Evolutionary conservation across 768 basidiomycete species (phyloP).

Genomic region (Mycena indigotica): DNA sequence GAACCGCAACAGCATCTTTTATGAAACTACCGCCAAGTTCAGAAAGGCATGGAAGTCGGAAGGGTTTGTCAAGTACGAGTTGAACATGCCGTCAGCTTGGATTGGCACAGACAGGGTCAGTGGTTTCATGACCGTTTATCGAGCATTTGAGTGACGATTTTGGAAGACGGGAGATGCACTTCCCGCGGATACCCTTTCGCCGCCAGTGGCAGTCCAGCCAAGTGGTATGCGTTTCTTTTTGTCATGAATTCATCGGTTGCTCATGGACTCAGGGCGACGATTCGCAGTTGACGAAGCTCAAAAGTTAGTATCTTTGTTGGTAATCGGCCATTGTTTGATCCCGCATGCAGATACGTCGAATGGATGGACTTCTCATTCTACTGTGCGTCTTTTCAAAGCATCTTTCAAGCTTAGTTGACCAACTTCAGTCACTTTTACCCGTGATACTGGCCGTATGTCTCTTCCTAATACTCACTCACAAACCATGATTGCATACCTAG

Average conservation of each 20-base stretch:
- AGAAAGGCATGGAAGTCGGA: conserved; percentile 23
- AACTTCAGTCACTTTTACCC: conserved; percentile 50
- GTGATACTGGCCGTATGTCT: conserved; percentile 49
- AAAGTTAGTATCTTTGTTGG: neutral
- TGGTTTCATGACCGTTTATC: neutral
- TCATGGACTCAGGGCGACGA: conserved; percentile 13
- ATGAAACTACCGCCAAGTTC: conserved; percentile 24
- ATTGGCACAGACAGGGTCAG: conserved; percentile 23
- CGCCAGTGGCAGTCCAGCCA: conserved; percentile 23
- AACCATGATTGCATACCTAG: neutral
- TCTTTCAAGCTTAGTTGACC: too few relatives aligned
- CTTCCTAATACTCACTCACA: conserved; percentile 45
- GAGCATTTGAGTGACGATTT: neutral
- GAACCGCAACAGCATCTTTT: conserved; percentile 16
- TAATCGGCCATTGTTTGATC: neutral
- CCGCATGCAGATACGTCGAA: conserved; percentile 20
- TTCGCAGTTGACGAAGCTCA: conserved; percentile 20
- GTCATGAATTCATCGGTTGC: neutral
- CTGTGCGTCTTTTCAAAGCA: conserved; percentile 10
- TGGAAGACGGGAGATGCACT: conserved; percentile 3
- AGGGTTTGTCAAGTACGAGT: conserved; percentile 20
- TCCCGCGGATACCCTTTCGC: conserved; percentile 16
- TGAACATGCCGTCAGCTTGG: conserved; percentile 23
- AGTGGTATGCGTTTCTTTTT: conserved; percentile 6
- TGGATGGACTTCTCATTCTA: conserved; percentile 30